Percentiles rank a stretch among this genome's conserved stretches.
phyloP scores from a whole-genome alignment of 2,329 filamentous ascomycete species.

The Trichophyton benhamiae region DNA sequence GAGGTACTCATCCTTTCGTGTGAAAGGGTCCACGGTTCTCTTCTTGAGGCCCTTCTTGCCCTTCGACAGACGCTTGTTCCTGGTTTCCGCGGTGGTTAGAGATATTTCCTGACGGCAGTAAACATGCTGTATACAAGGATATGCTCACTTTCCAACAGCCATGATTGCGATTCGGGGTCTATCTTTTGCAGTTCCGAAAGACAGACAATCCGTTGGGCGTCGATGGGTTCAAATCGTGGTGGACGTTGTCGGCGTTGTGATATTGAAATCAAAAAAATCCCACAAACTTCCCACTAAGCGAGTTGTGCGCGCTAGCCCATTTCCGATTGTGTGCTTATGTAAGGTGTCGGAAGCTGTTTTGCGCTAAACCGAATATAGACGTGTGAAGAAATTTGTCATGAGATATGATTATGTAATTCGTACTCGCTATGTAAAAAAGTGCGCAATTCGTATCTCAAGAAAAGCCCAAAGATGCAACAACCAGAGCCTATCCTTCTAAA shows the following conservation, averaged over 20 bases:
- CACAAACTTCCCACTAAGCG: conserved; percentile 36
- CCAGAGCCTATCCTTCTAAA: background rate
- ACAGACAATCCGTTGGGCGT: conserved; percentile 31
- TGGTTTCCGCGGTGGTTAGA: conserved; percentile 23
- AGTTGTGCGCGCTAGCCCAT: conserved; percentile 18
- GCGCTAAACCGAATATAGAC: background rate
- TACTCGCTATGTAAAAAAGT: background rate
- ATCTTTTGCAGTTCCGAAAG: conserved; percentile 29
- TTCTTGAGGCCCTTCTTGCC: conserved; percentile 99
- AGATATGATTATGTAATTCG: background rate
- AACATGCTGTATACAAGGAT: conserved; percentile 9
- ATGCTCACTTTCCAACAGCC: conserved; percentile 67
- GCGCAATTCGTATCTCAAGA: background rate
- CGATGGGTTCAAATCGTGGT: conserved; percentile 26
- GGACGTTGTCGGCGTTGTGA: conserved; percentile 24
- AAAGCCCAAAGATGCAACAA: background rate
- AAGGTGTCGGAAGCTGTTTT: background rate
- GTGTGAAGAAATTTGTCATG: background rate
- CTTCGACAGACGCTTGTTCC: conserved; percentile 99
- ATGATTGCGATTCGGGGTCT: conserved; percentile 51
- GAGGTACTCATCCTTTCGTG: conserved; percentile 98
- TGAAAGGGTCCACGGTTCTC: conserved; percentile 94
- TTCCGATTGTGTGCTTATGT: conserved; percentile 8
- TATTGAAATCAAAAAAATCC: conserved; percentile 28
- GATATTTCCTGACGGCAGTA: conserved; percentile 4